Conservation (phyloP, 768 basidiomycete genomes). For the Amanita rubescens region DNA sequence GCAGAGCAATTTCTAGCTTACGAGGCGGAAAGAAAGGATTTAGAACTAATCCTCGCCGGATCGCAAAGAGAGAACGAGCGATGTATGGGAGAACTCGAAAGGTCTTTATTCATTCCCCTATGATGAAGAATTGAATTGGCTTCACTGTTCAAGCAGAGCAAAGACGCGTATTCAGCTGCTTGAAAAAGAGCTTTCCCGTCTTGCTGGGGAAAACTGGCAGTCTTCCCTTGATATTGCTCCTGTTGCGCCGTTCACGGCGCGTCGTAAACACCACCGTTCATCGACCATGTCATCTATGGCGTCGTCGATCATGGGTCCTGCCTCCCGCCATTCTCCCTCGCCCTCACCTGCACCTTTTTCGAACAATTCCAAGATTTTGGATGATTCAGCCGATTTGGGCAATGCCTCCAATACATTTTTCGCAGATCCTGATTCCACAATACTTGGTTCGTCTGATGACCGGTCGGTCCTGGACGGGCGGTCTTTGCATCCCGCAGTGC, state of each 20-base stretch:
- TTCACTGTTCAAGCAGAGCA: slow-evolving; percentile 26
- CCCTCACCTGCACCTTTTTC: not conserved
- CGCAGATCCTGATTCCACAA: slow-evolving; percentile 3
- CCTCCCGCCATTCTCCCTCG: slow-evolving; percentile 2
- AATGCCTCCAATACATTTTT: slow-evolving; percentile 6
- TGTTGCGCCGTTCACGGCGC: not conserved
- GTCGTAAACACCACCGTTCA: slow-evolving; percentile 1
- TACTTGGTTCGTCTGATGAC: slow-evolving; percentile 1
- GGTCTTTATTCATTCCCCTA: slow-evolving; percentile 21
- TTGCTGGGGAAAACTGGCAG: slow-evolving; percentile 80
- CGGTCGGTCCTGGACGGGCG: slow-evolving; percentile 8
- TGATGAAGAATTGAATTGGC: not conserved
- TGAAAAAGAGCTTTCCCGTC: slow-evolving; percentile 60
- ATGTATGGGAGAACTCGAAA: slow-evolving; percentile 74
- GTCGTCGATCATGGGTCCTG: slow-evolving; percentile 2
- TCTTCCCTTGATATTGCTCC: slow-evolving; percentile 10
- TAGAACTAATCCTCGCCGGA: slow-evolving; percentile 70
- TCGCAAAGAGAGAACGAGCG: slow-evolving; percentile 83
- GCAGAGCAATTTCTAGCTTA: slow-evolving; percentile 57
- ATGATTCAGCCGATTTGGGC: not conserved
- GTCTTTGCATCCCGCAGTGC: slow-evolving; percentile 8
- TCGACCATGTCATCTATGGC: slow-evolving; percentile 6
- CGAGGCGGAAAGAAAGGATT: slow-evolving; percentile 65
- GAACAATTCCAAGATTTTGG: not conserved
- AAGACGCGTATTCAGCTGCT: slow-evolving; percentile 71